Conservation (phyloP, 1,139 yeast genomes). For the Nakaseomyces uthaithaninus region DNA sequence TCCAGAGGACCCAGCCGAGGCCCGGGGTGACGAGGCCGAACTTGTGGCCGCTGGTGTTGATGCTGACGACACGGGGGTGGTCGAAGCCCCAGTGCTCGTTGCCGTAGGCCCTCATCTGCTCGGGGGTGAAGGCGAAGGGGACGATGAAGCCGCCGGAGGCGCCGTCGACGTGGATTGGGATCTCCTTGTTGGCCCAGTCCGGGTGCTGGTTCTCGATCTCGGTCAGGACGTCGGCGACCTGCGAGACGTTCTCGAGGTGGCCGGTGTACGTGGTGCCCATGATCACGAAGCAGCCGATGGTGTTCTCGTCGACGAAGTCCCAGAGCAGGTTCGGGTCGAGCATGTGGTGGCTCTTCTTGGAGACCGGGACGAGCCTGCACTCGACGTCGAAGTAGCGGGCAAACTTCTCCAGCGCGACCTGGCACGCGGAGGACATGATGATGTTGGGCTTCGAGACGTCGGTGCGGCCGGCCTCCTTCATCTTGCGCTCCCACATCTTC, state of each 20-base stretch:
- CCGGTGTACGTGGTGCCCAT: constrained; percentile 92
- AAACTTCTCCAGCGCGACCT: constrained; percentile 89
- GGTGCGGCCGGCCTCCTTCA: constrained; percentile 47
- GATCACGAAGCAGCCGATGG: constrained; percentile 85
- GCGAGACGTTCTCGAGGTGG: constrained; percentile 71
- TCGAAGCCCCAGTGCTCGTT: constrained; percentile 66
- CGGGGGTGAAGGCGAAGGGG: constrained; percentile 68
- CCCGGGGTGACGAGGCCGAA: constrained; percentile 88
- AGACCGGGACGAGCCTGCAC: constrained; percentile 63
- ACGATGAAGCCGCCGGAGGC: constrained; percentile 89
- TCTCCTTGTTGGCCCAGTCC: constrained; percentile 46
- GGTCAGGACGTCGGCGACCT: constrained; percentile 54
- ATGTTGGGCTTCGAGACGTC: constrained; percentile 67
- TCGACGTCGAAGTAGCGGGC: constrained; percentile 92
- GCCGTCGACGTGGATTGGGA: constrained; percentile 87
- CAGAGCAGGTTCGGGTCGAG: constrained; percentile 53
- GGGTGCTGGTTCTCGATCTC: constrained; percentile 43
- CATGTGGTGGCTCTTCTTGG: constrained; percentile 51
- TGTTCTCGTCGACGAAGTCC: constrained; percentile 73
- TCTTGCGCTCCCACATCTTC: constrained; percentile 72
- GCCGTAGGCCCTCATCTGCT: constrained; percentile 27
- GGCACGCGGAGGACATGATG: constrained; percentile 91
- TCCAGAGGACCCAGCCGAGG: constrained; percentile 88
- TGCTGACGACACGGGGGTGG: constrained; percentile 66
- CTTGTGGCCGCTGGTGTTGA: constrained; percentile 92